Conservation (phyloP, 2,329 filamentous ascomycete species). For the Colletotrichum ledebouriae region DNA sequence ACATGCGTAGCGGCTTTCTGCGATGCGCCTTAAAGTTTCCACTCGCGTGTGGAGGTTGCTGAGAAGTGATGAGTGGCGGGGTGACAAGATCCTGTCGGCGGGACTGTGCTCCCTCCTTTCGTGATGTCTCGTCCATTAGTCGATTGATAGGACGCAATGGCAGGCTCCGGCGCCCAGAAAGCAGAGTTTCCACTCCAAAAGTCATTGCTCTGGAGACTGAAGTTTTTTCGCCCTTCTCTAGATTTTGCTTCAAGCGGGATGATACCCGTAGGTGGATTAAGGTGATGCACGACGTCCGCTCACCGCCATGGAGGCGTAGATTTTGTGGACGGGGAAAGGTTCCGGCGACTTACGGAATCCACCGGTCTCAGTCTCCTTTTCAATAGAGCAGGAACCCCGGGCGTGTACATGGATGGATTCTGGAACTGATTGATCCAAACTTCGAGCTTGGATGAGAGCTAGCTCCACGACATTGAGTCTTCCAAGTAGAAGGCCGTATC, state of each 20-base stretch:
- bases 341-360: constrained; percentile 35
- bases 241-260: constrained; percentile 28
- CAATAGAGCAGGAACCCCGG: constrained; percentile 37
- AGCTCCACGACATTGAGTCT: too few species aligned
- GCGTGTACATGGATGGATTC: constrained; percentile 36
- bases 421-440: constrained; percentile 35
- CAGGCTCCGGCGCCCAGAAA: constrained; percentile 28
- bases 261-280: constrained; percentile 37
- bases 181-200: constrained; percentile 38
- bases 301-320: constrained; percentile 39
- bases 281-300: constrained; percentile 36
- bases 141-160: constrained; percentile 32
- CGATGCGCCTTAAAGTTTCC: constrained; percentile 38
- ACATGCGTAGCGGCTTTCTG: constrained; percentile 34
- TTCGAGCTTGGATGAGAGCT: neutral
- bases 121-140: constrained; percentile 10
- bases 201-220: constrained; percentile 40
- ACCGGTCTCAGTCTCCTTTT: constrained; percentile 38
- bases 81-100: constrained; percentile 19
- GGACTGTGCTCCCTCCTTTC: constrained; percentile 29
- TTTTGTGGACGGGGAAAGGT: constrained; percentile 40
- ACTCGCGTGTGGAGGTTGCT: constrained; percentile 33
- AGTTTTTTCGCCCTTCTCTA: constrained; percentile 23
- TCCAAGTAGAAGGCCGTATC: constrained; percentile 15
- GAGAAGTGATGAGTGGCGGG: constrained; percentile 36